phyloP scores from a whole-genome alignment of 2,329 filamentous ascomycete species.

The Botrytis deweyae region DNA sequence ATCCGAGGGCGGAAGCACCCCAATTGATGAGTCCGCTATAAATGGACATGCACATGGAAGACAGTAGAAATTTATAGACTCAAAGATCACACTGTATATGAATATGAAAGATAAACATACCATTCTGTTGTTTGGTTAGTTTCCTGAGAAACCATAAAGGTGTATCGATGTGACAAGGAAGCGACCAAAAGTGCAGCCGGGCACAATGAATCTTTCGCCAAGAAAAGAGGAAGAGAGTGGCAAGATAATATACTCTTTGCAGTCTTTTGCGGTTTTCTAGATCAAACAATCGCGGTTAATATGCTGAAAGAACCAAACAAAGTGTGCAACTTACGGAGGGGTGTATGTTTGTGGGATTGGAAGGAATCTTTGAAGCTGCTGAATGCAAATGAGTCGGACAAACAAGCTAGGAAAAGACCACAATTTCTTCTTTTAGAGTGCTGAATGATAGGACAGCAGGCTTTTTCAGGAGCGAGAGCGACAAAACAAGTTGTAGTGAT shows the following conservation, averaged over 20 bases:
- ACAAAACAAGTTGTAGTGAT: background rate
- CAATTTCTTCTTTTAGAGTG: background rate
- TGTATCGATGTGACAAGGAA: background rate
- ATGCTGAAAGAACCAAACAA: background rate
- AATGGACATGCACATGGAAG: background rate
- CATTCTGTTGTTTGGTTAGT: background rate
- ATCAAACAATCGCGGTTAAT: background rate
- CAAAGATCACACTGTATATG: background rate
- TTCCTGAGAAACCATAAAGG: background rate
- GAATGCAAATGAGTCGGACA: rapidly evolving
- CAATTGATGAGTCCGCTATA: background rate
- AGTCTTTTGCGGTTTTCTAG: background rate
- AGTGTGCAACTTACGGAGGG: background rate
- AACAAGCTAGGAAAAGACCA: background rate
- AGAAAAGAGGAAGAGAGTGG: no score
- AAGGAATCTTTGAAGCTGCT: background rate
- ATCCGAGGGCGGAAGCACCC: background rate
- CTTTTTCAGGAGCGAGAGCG: background rate
- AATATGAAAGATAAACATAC: background rate
- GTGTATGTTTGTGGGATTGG: background rate
- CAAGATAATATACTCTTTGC: background rate
- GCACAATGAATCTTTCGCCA: background rate
- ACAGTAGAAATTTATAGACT: no score
- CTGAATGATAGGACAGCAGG: background rate
- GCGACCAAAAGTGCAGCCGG: background rate